Evolutionary conservation across 78 protist genomes (phyloP), one percentile per base, ranked within the genome.

Genomic region (Dictyostelium capitatum): DNA sequence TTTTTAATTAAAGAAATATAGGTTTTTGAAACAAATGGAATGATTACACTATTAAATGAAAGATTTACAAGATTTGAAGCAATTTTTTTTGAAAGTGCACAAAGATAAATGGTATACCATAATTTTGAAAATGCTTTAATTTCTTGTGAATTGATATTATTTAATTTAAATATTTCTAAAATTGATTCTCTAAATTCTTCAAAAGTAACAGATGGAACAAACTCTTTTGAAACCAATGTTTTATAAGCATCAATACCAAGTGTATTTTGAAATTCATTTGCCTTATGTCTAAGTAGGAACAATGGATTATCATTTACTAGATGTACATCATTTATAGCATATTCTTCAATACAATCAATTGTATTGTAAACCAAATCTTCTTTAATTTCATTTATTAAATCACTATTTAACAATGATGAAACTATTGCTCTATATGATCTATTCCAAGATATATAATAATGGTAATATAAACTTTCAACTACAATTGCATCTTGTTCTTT

Each of bases 181-280:
- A 32, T 20, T 3, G 48, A 0, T 67, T 67, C 75, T 28, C 75
- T 32, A 7, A 67, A 67, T 32, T 67, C 75, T 67, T 67, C 75
- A 67, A 25, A 67, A 15, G 75, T 17, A 20, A 67, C 20, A 10
- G 75, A 67, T 32, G 46, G 75, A 67, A 19, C 12, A 32, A 67
- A 67, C 25, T 67, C 75, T 67, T 67, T 67, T 67, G 75, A 67
- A 67, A 67, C 15, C 6, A 67, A 15, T 11, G 75, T 19, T 12
- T 15, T 1, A 25, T 5, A 25, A 67, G 1, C 2, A 32, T 67
- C 48, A 67, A 1, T 1, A 6, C 23, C 5, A n/a, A 67, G 12
- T 1, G 17, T 0, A 2, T 23, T 62, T 9, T 4, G 10, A 11
- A 62, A 62, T 25, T 62, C 28, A 62, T 11, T 25, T 6, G 70